Percentiles rank a stretch among this genome's conserved stretches.
Conservation (phyloP, 2,329 filamentous ascomycete genomes). For the Cytospora piceicola region DNA sequence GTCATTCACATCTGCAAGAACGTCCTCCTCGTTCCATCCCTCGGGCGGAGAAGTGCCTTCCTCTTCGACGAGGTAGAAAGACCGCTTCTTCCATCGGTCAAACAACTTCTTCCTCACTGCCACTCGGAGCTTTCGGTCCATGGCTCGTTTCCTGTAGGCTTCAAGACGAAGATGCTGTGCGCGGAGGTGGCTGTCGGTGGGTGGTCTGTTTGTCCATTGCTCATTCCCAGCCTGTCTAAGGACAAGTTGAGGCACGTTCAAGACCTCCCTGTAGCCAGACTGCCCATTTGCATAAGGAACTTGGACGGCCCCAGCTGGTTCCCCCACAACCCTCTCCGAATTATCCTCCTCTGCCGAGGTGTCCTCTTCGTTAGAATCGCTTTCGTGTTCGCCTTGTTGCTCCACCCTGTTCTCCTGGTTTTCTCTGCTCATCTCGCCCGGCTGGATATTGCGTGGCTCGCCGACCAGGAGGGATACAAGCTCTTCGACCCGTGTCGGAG, state of each 20-base stretch:
- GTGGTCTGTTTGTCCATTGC: conserved; percentile 39
- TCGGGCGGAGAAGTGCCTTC: conserved; percentile 71
- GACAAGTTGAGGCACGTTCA: background rate
- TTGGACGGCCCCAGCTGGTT: background rate
- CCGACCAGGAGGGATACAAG: conserved; percentile 46
- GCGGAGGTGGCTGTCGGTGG: conserved; percentile 48
- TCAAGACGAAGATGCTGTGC: conserved; percentile 42
- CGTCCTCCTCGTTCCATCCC: conserved; percentile 66
- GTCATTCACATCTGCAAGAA: conserved; percentile 48
- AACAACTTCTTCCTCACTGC: conserved; percentile 59
- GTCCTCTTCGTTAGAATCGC: conserved; percentile 27
- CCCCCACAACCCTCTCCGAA: conserved; percentile 20
- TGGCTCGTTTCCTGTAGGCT: conserved; percentile 41
- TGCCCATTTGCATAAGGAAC: background rate
- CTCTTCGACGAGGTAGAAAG: conserved; percentile 85
- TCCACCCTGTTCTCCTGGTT: conserved; percentile 21
- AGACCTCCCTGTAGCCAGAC: background rate
- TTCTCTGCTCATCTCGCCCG: conserved; percentile 18
- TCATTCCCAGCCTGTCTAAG: conserved; percentile 34
- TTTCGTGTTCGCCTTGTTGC: conserved; percentile 22
- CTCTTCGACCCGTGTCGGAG: conserved; percentile 49
- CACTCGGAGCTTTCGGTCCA: conserved; percentile 45
- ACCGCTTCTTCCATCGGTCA: conserved; percentile 75
- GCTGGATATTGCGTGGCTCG: conserved; percentile 34
- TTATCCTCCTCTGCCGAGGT: conserved; percentile 31